phyloP scores from a whole-genome alignment of 176 grass and related monocot species.

The Metroxylon sagu region DNA sequence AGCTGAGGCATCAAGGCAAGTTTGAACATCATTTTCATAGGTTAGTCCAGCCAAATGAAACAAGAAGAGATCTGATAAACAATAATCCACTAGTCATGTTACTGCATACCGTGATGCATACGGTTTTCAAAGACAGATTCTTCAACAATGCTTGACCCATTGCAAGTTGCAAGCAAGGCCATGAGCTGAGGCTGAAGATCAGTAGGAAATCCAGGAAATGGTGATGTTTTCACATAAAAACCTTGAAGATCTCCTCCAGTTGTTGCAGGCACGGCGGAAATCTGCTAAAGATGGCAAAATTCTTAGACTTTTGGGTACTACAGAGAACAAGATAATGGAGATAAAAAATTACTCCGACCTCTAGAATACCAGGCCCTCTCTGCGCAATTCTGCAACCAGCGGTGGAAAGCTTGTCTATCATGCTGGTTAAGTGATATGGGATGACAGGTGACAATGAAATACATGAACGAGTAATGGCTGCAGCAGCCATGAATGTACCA shows the following conservation, averaged over 20 bases:
- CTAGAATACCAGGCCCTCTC: background rate
- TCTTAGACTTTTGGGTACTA: too few relatives aligned
- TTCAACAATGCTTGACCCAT: constrained; percentile 8
- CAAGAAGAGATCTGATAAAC: too few relatives aligned
- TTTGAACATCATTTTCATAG: too few relatives aligned
- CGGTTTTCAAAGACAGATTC: constrained; percentile 19
- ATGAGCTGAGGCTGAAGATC: constrained; percentile 22
- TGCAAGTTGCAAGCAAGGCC: constrained; percentile 14
- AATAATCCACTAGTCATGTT: background rate
- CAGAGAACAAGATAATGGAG: background rate
- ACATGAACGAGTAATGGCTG: constrained; percentile 14
- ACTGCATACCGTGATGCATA: constrained; percentile 16
- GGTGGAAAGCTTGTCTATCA: constrained; percentile 12
- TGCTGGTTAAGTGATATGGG: constrained; percentile 9
- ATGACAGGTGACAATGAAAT: constrained; percentile 9
- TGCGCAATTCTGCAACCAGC: constrained; percentile 10
- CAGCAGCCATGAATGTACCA: constrained; percentile 16
- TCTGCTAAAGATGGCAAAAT: background rate
- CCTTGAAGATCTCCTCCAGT: constrained; percentile 5
- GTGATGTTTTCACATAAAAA: constrained; percentile 10
- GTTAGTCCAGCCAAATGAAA: too few relatives aligned
- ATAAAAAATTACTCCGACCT: background rate
- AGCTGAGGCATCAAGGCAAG: too few relatives aligned
- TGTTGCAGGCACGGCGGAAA: background rate
- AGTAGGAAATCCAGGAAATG: constrained; percentile 13